Percentiles rank a stretch among this genome's conserved stretches.
These are phyloP conservation scores for Ustilago tritici DNA, from an alignment of 1,284 basidiomycete species.

Conservation along the genomic window DNA sequence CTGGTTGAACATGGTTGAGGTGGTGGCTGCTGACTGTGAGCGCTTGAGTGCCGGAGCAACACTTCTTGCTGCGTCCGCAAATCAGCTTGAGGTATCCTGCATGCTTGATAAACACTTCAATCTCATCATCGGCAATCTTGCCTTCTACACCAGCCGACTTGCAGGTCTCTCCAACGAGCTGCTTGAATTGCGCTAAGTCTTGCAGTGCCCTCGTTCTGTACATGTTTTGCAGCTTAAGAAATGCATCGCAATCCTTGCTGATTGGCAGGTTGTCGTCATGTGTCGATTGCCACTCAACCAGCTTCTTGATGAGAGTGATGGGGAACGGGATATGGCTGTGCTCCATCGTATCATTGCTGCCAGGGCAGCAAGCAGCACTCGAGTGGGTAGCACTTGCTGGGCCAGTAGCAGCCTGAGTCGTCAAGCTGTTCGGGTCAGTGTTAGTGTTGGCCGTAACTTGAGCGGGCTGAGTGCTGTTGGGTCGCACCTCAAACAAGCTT, in stretches of 20 bases:
- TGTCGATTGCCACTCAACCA: conserved; percentile 80
- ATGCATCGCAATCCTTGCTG: conserved; percentile 79
- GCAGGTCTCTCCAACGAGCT: conserved; percentile 62
- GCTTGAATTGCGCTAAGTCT: conserved; percentile 75
- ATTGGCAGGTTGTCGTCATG: conserved; percentile 72
- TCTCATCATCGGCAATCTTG: conserved; percentile 71
- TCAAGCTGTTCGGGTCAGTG: conserved; percentile 38
- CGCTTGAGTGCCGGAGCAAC: conserved; percentile 33
- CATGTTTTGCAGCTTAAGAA: conserved; percentile 80
- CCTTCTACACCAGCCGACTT: conserved; percentile 42
- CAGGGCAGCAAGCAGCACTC: conserved; percentile 59
- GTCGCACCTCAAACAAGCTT: conserved; percentile 42
- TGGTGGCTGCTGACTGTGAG: too few species aligned
- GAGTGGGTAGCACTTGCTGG: conserved; percentile 59
- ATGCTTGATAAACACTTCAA: conserved; percentile 91
- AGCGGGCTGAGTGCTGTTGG: conserved; percentile 50
- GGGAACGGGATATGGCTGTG: conserved; percentile 64
- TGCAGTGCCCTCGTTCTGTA: conserved; percentile 80
- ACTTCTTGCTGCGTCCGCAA: conserved; percentile 75
- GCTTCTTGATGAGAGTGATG: conserved; percentile 75
- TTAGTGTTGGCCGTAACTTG: conserved; percentile 50
- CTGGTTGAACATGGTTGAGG: too few species aligned
- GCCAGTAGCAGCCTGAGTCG: conserved; percentile 49
- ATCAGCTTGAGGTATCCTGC: conserved; percentile 83
- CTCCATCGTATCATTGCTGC: conserved; percentile 56